Conservation (phyloP, 805 yeast genomes). For the Candida orba region DNA sequence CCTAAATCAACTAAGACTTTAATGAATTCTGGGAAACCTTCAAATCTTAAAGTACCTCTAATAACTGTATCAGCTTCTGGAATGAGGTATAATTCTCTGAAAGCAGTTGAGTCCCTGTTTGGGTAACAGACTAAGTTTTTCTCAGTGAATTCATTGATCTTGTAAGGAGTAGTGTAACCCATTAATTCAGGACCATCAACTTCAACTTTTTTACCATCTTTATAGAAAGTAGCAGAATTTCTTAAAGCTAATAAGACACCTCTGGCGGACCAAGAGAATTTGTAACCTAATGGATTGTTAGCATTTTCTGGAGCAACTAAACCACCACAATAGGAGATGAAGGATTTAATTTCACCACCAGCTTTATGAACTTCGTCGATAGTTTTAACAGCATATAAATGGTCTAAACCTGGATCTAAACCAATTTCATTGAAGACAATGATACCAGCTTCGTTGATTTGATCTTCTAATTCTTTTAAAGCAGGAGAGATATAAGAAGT, state of each 20-base stretch:
- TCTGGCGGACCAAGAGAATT: conserved; percentile 98
- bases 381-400: conserved; percentile 96
- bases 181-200: conserved; percentile 86
- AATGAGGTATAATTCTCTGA: conserved; percentile 83
- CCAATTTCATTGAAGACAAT: conserved; percentile 98
- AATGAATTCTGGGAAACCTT: conserved; percentile 97
- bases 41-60: conserved; percentile 96
- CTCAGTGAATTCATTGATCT: conserved; percentile 84
- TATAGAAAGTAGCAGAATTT: conserved; percentile 85
- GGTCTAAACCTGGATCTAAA: conserved; percentile 98
- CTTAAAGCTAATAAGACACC: conserved; percentile 95
- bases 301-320: conserved; percentile 97
- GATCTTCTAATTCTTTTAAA: conserved; percentile 75
- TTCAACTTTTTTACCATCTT: conserved; percentile 74
- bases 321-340: conserved; percentile 97
- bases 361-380: conserved; percentile 90
- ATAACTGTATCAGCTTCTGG: conserved; percentile 97
- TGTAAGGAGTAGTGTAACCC: conserved; percentile 93
- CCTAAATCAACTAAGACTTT: conserved; percentile 93
- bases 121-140: conserved; percentile 78
- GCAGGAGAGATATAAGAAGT: conserved; percentile 97
- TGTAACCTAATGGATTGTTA: conserved; percentile 96
- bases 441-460: conserved; percentile 90
- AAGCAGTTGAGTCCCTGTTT: conserved; percentile 94
- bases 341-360: conserved; percentile 89